Conservation (phyloP, 129 eudicot genomes). For the Daucus carota region DH1_v3.0 NC_030388.2:20584001-20584500, state of each 20-base stretch:
- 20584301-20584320: background rate
- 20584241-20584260: background rate
- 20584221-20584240: background rate
- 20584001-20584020: conserved; percentile 45
- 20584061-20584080: background rate
- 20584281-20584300: background rate
- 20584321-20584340: background rate
- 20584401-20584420: too few relatives aligned
- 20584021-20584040: conserved; percentile 28
- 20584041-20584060: background rate
- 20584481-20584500: too few relatives aligned
- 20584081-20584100: background rate
- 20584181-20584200: conserved; percentile 54
- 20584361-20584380: background rate
- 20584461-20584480: too few relatives aligned
- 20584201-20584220: conserved; percentile 22
- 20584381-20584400: too few relatives aligned
- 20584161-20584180: conserved; percentile 50
- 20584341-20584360: background rate
- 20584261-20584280: background rate
- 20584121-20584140: conserved; percentile 30
- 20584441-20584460: too few relatives aligned
- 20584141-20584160: conserved; percentile 35
- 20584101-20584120: background rate
- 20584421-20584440: too few relatives aligned